Conservation (phyloP, 768 basidiomycete species). For the Lentinula lateritia region DNA sequence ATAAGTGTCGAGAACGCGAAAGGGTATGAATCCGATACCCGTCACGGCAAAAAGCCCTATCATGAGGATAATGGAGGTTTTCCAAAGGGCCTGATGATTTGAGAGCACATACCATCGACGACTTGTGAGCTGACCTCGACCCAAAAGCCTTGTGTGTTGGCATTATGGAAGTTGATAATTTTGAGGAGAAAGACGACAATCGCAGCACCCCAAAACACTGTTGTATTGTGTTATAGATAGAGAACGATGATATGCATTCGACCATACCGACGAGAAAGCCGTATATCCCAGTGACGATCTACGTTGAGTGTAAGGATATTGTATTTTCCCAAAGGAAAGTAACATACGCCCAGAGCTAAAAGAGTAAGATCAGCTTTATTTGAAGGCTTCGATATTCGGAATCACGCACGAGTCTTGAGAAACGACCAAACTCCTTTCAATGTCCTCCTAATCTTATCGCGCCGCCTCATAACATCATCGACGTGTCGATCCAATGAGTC, state of each 20-base stretch:
- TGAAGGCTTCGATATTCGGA: neutral
- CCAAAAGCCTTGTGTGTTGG: slow-evolving; percentile 73
- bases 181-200: slow-evolving; percentile 69
- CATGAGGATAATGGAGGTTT: neutral
- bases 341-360: slow-evolving; percentile 62
- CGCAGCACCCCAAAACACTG: slow-evolving; percentile 84
- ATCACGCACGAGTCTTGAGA: slow-evolving; percentile 68
- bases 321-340: neutral
- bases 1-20: slow-evolving; percentile 70
- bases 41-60: slow-evolving; percentile 74
- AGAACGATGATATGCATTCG: neutral
- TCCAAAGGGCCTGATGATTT: neutral
- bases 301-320: slow-evolving; percentile 6
- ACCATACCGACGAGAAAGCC: slow-evolving; percentile 66
- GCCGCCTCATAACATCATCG: slow-evolving; percentile 62
- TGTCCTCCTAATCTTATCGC: slow-evolving; percentile 49
- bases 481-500: slow-evolving; percentile 71
- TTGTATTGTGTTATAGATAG: slow-evolving; percentile 5
- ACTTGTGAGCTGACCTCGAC: slow-evolving; percentile 75
- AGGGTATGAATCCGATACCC: slow-evolving; percentile 76
- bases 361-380: neutral
- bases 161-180: slow-evolving; percentile 67
- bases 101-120: slow-evolving; percentile 51
- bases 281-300: slow-evolving; percentile 68
- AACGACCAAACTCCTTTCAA: slow-evolving; percentile 76